Conservation (phyloP, 1,284 basidiomycete species). For the Irpex sp. region DNA sequence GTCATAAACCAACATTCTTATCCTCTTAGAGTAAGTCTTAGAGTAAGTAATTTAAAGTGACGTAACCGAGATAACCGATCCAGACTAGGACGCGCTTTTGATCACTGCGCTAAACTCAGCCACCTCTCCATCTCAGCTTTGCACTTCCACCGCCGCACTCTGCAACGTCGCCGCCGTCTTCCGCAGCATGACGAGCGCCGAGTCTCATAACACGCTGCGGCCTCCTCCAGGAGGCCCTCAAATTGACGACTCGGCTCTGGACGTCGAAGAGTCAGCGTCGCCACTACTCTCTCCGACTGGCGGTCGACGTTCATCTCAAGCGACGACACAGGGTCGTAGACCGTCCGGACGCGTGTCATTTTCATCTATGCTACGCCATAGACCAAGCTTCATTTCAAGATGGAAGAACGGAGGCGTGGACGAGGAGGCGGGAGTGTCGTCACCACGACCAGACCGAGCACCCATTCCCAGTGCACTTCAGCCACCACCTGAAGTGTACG, state of each 20-base stretch:
- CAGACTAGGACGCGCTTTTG: background rate
- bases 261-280: conserved; percentile 3
- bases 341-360: conserved; percentile 24
- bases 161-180: background rate
- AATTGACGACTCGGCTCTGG: conserved; percentile 8
- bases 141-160: background rate
- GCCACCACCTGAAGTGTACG: conserved; percentile 54
- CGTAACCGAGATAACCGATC: background rate
- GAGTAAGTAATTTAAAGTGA: background rate
- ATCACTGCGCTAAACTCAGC: background rate
- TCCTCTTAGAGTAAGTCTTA: background rate
- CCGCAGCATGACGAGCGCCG: background rate
- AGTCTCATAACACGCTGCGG: background rate
- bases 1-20: background rate
- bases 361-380: conserved; percentile 15
- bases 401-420: conserved; percentile 18
- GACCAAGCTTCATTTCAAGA: conserved; percentile 23
- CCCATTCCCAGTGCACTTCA: conserved; percentile 75
- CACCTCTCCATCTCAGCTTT: background rate
- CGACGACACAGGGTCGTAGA: conserved; percentile 1
- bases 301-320: background rate
- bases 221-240: background rate
- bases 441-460: conserved; percentile 41
- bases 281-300: background rate
- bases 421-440: conserved; percentile 20